phyloP scores from a whole-genome alignment of 2,329 filamentous ascomycete genomes.

The Penicillium sp. region DNA sequence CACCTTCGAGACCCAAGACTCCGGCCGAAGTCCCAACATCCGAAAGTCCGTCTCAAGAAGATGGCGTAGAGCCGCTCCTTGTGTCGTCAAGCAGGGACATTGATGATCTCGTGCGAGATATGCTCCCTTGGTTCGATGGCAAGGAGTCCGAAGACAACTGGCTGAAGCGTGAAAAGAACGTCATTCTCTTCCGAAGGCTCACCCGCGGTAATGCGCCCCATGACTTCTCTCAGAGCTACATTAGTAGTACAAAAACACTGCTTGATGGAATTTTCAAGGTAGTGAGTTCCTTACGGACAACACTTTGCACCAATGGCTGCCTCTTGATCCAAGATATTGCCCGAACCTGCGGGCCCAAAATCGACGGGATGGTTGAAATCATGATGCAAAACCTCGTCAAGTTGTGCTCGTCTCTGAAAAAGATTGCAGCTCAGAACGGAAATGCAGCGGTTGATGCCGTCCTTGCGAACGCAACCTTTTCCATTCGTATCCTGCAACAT shows the following conservation, averaged over 20 bases:
- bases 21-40: conserved; percentile 12
- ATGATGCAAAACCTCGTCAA: conserved; percentile 88
- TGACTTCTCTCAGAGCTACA: conserved; percentile 71
- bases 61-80: conserved; percentile 75
- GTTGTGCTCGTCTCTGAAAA: conserved; percentile 84
- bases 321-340: conserved; percentile 82
- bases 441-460: conserved; percentile 79
- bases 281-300: conserved; percentile 79
- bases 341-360: conserved; percentile 68
- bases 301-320: conserved; percentile 83
- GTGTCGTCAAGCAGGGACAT: conserved; percentile 81
- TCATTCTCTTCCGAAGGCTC: conserved; percentile 72
- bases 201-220: conserved; percentile 78
- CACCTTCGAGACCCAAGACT: conserved; percentile 33
- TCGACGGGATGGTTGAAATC: conserved; percentile 88
- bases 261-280: conserved; percentile 88
- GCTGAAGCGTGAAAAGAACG: conserved; percentile 78
- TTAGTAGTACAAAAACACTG: conserved; percentile 68
- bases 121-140: conserved; percentile 80
- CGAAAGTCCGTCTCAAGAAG: conserved; percentile 48
- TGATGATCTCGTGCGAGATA: conserved; percentile 81
- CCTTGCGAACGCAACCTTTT: conserved; percentile 77
- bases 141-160: conserved; percentile 90
- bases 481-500: conserved; percentile 77
- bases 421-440: conserved; percentile 82